Base-by-base conservation (phyloP, 2,329 filamentous ascomycete genomes). In the Aspergillus texensis region DNA sequence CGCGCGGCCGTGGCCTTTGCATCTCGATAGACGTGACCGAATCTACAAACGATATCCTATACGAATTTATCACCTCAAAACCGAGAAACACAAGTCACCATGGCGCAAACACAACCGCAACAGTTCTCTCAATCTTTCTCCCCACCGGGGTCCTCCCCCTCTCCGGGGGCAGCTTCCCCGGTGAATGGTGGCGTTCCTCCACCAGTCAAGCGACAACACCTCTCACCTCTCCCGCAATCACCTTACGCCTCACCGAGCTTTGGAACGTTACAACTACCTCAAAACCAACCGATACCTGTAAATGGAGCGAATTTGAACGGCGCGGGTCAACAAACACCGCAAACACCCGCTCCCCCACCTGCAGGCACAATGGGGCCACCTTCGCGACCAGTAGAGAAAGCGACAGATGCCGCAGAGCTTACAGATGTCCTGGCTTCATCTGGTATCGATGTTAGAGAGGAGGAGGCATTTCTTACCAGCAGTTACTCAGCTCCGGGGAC, bases 341-440 rank as follows among this genome's bases (percentile, higher is more conserved):
- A 83, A 45, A 72, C 71, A 32, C 72, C 74, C 41, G 60, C 67
- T 26, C 64, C 80, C 74, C 71, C 79, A 73, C 62, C 77, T 53
- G 73, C 77, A 21, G 83, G 83, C 46, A 80, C 82, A 8, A 89
- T 89, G 87, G 86, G 86, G 4, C 88, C 87, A 52, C 87, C 87
- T n/a, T 86, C 86, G 63, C 80, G 85, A 46, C 87, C 87, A 14
- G 79, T 75, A 14, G 81, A 83, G 10, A 82, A 83, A 65, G 81
- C 82, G 48, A 84, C 83, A 61, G 78, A 86, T 78, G 76, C 78
- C 57, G 77, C 94, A 70, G 92, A 96, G 71, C 85, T 94, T 53
- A 92, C 90, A 68, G 94, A 97, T 79, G 91, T 93, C 57, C 79
- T 97, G 60, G 89, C 90, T 21, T 92, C 91, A 21, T 94, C 93